Evolutionary conservation across 306 rosid species (phyloP), one percentile per base, ranked within the genome.

Genomic region (Biancaea sappan): DNA sequence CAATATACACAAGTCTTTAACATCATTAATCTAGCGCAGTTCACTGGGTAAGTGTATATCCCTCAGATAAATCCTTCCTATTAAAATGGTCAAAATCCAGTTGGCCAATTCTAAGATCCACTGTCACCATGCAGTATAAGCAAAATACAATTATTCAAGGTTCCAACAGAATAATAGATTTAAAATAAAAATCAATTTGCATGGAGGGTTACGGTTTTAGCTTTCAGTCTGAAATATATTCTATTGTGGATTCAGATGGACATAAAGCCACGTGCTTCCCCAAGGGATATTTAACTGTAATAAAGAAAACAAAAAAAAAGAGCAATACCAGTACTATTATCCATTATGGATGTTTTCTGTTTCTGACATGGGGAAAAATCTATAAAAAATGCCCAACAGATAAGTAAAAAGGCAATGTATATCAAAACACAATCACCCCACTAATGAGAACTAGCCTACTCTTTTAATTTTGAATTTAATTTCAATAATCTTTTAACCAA

Each of bases 141-240:
- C 7, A 56, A 76, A 76, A 21, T 16, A 67, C 12, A 29, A 75
- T 75, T 29, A 66, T 66, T 65, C 58, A 18, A 52, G 66, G 61
- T 26, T 28, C 59, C 44, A 28, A 38, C 25, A 56, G 31, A 73
- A 29, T 29, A 3, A 16, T 12, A 47, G 24, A 50, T 3, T 34
- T 2, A 2, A 72, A 44, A 19, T 19, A 38, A 46, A 9, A 4
- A 62, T 35, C 18, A 43, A 57, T 41, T 57, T 16, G 5, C 65
- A 54, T 3, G 37, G 31, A 43, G 35, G n/a, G n/a, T n/a, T n/a
- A n/a, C n/a, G n/a, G n/a, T n/a, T n/a, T n/a, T n/a, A n/a, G n/a
- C n/a, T n/a, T 32, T 8, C 35, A 21, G 18, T 46, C 14, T 31
- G 16, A 46, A 14, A 16, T 31, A 60, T 43, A 28, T 26, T 56